Percentiles rank a stretch among this genome's conserved stretches.
phyloP scores from a whole-genome alignment of 305 asterid species.

The Caryopteris hybrid region DNA sequence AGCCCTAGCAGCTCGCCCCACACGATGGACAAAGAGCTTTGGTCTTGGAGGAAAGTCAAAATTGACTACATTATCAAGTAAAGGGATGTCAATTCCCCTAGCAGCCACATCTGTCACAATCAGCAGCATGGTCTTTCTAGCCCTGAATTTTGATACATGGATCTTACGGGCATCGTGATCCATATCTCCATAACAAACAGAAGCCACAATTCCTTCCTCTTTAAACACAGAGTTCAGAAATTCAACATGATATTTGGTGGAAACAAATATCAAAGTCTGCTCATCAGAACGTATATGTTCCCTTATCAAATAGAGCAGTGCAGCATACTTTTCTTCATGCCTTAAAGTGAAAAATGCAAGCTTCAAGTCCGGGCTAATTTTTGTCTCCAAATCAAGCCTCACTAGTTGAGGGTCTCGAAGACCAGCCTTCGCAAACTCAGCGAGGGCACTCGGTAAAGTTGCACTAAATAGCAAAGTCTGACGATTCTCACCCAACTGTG shows the following conservation, averaged over 20 bases:
- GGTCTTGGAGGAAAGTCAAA: conserved; percentile 90
- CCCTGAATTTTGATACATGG: conserved; percentile 67
- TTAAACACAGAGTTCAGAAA: conserved; percentile 54
- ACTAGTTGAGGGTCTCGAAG: conserved; percentile 90
- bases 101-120: conserved; percentile 98
- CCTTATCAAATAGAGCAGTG: conserved; percentile 71
- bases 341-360: conserved; percentile 75
- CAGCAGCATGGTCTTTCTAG: conserved; percentile 83
- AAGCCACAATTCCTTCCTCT: conserved; percentile 83
- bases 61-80: conserved; percentile 89
- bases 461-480: conserved; percentile 94
- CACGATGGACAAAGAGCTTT: conserved; percentile 92
- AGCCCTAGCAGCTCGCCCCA: conserved; percentile 97
- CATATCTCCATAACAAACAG: conserved; percentile 97
- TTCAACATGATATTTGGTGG: conserved; percentile 92
- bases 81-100: conserved; percentile 94
- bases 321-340: conserved; percentile 78
- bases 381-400: conserved; percentile 89
- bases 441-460: conserved; percentile 93
- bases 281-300: conserved; percentile 64
- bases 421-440: conserved; percentile 97
- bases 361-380: conserved; percentile 83
- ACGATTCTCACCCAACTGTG: conserved; percentile 72
- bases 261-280: conserved; percentile 78
- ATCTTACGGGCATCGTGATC: conserved; percentile 93